Percentiles rank a stretch among this genome's conserved stretches.
Conservation (phyloP, 2,329 filamentous ascomycete genomes). For the Ceratocystiopsis minuta region DNA sequence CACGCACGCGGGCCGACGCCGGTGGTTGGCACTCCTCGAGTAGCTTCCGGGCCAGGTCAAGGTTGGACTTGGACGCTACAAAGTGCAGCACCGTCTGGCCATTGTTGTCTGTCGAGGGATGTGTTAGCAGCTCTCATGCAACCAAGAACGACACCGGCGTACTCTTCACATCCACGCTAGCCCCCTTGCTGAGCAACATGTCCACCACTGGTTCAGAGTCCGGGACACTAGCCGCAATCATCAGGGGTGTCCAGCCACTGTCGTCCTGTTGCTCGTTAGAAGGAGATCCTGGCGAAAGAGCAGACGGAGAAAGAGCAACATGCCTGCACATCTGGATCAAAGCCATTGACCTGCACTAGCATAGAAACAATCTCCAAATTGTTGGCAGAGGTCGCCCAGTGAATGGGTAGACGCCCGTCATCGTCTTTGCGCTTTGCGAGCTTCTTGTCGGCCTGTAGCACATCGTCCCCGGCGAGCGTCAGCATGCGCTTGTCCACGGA, state of each 20-base stretch:
- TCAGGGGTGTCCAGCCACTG: slow-evolving; percentile 66
- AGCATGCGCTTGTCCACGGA: neutral
- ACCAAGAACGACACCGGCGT: slow-evolving; percentile 7
- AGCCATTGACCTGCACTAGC: slow-evolving; percentile 50
- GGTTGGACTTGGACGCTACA: slow-evolving; percentile 71
- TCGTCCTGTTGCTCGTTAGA: slow-evolving; percentile 34
- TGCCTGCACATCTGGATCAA: slow-evolving; percentile 71
- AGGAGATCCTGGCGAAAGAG: neutral
- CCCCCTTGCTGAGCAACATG: slow-evolving; percentile 48
- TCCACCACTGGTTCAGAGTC: slow-evolving; percentile 53
- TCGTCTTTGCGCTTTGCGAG: slow-evolving; percentile 56
- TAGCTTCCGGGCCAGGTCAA: slow-evolving; percentile 65
- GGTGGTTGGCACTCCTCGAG: slow-evolving; percentile 43
- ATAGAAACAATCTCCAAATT: slow-evolving; percentile 55
- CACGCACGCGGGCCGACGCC: slow-evolving; percentile 63
- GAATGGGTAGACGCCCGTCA: slow-evolving; percentile 76
- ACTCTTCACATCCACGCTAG: slow-evolving; percentile 60
- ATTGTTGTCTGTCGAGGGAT: slow-evolving; percentile 6
- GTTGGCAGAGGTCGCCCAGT: slow-evolving; percentile 86
- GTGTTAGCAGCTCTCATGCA: too few relatives aligned
- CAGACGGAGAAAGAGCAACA: neutral
- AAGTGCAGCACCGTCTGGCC: slow-evolving; percentile 74
- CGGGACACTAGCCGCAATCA: slow-evolving; percentile 62
- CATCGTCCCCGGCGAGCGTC: too few relatives aligned
- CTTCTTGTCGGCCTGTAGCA: slow-evolving; percentile 53